phyloP scores from a whole-genome alignment of 768 basidiomycete species.

The Galerina marginata region DNA sequence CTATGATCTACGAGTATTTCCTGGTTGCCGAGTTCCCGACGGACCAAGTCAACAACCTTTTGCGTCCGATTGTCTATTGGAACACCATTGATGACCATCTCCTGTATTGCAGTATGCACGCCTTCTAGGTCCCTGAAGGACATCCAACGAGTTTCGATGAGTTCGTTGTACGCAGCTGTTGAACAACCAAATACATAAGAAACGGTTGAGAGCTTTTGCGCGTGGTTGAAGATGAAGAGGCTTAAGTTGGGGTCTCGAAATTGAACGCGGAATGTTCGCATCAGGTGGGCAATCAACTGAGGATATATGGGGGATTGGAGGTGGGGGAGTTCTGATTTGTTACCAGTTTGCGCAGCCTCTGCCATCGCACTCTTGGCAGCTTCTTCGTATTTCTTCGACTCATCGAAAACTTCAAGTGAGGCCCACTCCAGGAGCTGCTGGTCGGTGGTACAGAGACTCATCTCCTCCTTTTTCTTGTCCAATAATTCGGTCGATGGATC shows the following conservation, averaged over 20 bases:
- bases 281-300: conserved; percentile 75
- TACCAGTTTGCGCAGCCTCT: conserved; percentile 30
- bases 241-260: conserved; percentile 83
- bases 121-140: conserved; percentile 83
- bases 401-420: conserved; percentile 67
- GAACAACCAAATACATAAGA: conserved; percentile 93
- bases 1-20: conserved; percentile 58
- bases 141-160: conserved; percentile 84
- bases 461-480: conserved; percentile 74
- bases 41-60: conserved; percentile 62
- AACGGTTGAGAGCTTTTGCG: conserved; percentile 71
- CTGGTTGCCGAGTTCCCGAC: conserved; percentile 58
- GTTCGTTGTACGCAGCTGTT: conserved; percentile 86
- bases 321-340: conserved; percentile 34
- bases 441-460: conserved; percentile 73
- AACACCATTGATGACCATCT: conserved; percentile 85
- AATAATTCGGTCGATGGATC: conserved; percentile 37
- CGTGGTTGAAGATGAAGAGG: conserved; percentile 82
- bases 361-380: conserved; percentile 46
- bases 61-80: conserved; percentile 65
- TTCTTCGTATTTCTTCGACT: conserved; percentile 54
- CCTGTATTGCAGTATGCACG: conserved; percentile 72
- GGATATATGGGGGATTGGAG: conserved; percentile 75
- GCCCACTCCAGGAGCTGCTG: conserved; percentile 78
- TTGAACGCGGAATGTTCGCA: conserved; percentile 78